Conservation (phyloP, 257 asterid species). For the Penstemon barbatus region DNA sequence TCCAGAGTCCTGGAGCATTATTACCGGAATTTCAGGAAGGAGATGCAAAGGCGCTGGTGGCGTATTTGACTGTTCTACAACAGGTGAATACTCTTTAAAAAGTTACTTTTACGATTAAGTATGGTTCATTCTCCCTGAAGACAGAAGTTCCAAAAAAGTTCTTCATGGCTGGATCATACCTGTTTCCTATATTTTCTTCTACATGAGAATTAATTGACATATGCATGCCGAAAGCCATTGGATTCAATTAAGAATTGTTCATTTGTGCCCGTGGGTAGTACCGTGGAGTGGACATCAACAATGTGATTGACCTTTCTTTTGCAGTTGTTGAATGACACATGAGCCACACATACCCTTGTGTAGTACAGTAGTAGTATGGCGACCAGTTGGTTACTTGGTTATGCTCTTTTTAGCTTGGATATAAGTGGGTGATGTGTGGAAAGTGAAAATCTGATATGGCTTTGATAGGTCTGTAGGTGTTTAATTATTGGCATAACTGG, state of each 20-base stretch:
- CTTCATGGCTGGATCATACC: neutral
- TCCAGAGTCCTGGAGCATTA: constrained; percentile 77
- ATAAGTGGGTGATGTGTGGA: neutral
- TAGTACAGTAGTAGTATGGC: neutral
- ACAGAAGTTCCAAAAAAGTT: neutral
- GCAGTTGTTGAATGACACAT: neutral
- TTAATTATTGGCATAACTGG: neutral
- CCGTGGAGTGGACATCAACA: neutral
- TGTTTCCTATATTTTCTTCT: neutral
- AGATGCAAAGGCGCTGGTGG: constrained; percentile 93
- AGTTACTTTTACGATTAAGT: neutral
- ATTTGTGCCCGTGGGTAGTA: constrained; percentile 7
- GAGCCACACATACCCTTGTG: neutral
- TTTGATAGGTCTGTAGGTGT: neutral
- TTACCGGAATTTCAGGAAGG: constrained; percentile 94
- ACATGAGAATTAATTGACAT: neutral
- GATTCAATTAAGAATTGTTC: constrained; percentile 17
- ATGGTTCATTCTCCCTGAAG: neutral
- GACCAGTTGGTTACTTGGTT: neutral
- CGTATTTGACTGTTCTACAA: constrained; percentile 83
- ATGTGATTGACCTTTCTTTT: constrained; percentile 1
- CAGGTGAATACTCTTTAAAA: constrained; percentile 42
- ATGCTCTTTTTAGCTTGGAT: neutral
- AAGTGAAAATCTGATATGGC: constrained; percentile 4
- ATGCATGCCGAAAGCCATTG: neutral